phyloP scores from a whole-genome alignment of 1,139 yeast species.

The Sugiyamaella japonica region DNA sequence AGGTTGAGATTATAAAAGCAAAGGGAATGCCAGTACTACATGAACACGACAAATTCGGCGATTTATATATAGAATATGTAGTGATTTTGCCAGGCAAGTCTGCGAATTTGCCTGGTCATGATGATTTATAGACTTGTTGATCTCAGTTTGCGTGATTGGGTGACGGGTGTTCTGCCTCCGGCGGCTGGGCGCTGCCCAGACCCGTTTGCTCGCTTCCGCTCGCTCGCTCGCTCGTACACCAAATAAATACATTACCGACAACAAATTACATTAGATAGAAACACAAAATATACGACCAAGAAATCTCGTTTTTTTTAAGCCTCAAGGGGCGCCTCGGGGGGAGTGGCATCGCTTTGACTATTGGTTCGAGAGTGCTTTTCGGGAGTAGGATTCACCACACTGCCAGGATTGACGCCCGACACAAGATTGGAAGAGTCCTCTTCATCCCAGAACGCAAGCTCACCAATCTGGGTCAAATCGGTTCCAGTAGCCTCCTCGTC shows the following conservation, averaged over 20 bases:
- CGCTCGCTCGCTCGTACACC: neutral
- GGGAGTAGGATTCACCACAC: slow-evolving; percentile 11
- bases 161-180: neutral
- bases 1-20: slow-evolving; percentile 65
- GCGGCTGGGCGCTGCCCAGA: neutral
- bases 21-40: slow-evolving; percentile 79
- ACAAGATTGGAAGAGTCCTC: slow-evolving; percentile 14
- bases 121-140: slow-evolving; percentile 16
- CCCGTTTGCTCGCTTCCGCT: neutral
- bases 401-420: slow-evolving; percentile 13
- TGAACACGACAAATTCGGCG: slow-evolving; percentile 61
- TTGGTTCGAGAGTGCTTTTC: slow-evolving; percentile 17
- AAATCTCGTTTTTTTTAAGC: neutral
- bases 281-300: neutral
- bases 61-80: slow-evolving; percentile 68
- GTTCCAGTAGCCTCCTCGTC: slow-evolving; percentile 92
- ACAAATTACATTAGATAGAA: slow-evolving; percentile 6
- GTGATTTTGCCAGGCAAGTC: slow-evolving; percentile 52
- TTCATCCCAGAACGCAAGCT: slow-evolving; percentile 47
- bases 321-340: slow-evolving; percentile 10
- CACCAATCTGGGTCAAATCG: slow-evolving; percentile 86
- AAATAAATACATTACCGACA: slow-evolving; percentile 5
- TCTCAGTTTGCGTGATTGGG: neutral
- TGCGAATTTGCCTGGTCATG: slow-evolving; percentile 10
- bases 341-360: slow-evolving; percentile 12